These are phyloP conservation scores for Daldinia sp. DNA, from an alignment of 2,329 filamentous ascomycete genomes.

Conservation along the genomic window DNA sequence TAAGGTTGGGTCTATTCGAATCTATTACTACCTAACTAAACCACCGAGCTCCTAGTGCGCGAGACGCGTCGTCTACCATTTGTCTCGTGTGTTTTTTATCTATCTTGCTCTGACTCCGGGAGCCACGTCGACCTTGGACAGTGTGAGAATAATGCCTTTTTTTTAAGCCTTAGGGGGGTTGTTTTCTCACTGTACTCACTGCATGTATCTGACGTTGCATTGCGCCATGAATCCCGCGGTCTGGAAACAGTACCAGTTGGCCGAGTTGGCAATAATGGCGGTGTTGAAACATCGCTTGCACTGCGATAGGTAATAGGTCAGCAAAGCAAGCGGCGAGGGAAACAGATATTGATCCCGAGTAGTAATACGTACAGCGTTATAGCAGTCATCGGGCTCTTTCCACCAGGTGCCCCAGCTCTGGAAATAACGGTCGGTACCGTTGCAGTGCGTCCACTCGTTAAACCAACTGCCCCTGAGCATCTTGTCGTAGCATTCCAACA, in stretches of 20 bases:
- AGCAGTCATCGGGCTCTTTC: not conserved
- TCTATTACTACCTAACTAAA: too few relatives aligned
- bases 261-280: not conserved
- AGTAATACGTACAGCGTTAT: not conserved
- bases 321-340: too few relatives aligned
- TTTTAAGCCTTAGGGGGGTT: too few relatives aligned
- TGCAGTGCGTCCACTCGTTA: not conserved
- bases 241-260: slow-evolving; percentile 1
- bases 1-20: too few relatives aligned
- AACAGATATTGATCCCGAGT: too few relatives aligned
- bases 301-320: not conserved
- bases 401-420: not conserved
- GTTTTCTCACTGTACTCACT: too few relatives aligned
- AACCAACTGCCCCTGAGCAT: not conserved
- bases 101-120: too few relatives aligned
- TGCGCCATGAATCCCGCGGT: not conserved
- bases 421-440: not conserved
- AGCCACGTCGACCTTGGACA: too few relatives aligned
- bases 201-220: not conserved
- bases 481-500: not conserved
- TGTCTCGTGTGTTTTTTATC: too few relatives aligned
- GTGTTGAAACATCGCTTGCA: not conserved
- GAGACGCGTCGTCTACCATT: too few relatives aligned
- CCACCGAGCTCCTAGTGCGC: too few relatives aligned
- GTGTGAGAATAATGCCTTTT: too few relatives aligned